Percentiles rank a stretch among this genome's conserved stretches.
Evolutionary conservation across 805 yeast species (phyloP).

Genomic region (Sungouiella thailandica): DNA sequence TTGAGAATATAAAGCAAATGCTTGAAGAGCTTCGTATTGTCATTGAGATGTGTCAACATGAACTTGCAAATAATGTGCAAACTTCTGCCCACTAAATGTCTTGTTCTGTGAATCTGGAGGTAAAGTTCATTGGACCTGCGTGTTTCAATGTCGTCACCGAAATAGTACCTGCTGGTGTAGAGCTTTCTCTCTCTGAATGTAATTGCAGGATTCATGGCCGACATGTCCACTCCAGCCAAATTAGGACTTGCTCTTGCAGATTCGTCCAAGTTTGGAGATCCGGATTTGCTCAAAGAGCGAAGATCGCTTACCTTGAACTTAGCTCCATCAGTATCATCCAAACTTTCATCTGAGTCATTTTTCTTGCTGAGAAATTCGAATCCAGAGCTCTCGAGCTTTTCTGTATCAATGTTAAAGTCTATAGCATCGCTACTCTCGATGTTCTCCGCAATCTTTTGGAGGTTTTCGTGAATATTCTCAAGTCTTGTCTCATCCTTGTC

Average conservation of each 20-base stretch:
- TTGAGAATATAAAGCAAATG: constrained; percentile 59
- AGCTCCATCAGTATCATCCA: constrained; percentile 17
- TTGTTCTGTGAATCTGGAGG: constrained; percentile 50
- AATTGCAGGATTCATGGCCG: constrained; percentile 49
- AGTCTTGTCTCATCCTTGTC: constrained; percentile 20
- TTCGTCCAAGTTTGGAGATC: constrained; percentile 19
- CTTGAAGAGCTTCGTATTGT: constrained; percentile 59
- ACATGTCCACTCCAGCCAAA: constrained; percentile 38
- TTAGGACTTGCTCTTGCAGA: constrained; percentile 43
- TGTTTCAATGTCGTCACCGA: constrained; percentile 49
- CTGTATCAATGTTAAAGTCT: constrained; percentile 14
- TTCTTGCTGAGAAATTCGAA: constrained; percentile 5
- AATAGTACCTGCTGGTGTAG: constrained; percentile 60
- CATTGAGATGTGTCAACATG: constrained; percentile 47
- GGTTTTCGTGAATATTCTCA: constrained; percentile 29
- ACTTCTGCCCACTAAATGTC: constrained; percentile 56
- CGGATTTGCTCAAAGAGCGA: constrained; percentile 3
- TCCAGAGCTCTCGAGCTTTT: constrained; percentile 8
- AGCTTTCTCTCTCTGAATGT: constrained; percentile 57
- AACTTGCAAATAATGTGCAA: constrained; percentile 54
- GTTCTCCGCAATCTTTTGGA: constrained; percentile 30
- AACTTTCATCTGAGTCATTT: constrained; percentile 4
- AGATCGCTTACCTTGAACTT: constrained; percentile 7
- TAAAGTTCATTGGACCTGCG: constrained; percentile 32
- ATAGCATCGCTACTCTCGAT: constrained; percentile 19